Base-by-base conservation (phyloP, 1,284 basidiomycete genomes). In the Acaromyces ingoldii region DNA sequence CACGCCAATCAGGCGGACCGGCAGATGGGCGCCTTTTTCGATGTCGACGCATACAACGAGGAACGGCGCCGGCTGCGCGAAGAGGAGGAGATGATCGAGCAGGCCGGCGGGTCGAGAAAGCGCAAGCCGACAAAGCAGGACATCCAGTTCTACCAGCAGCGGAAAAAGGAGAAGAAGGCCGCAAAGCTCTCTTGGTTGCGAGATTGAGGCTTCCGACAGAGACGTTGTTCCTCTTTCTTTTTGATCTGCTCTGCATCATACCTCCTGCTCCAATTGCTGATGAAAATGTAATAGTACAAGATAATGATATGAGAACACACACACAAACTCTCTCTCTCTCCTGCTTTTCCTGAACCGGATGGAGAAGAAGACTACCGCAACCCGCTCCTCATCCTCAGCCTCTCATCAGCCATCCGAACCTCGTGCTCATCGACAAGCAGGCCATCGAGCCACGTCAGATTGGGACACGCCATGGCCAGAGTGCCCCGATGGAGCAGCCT, bases 391-490 rank as follows among this genome's bases (percentile, higher is more conserved):
- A 17, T 37, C 24, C 36, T 17, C 24, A 73, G 52, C 40, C 63
- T 44, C 30, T 40, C 51, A 29, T 69, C 68, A 15, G 72, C 70
- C 30, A 50, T 38, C 6, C 53, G 51, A 15, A 73, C 60, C 28
- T 73, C 72, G 21, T 53, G 57, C 17, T 70, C 65, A 9, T 41
- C 50, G 22, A 74, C 47, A 29, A 54, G 21, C 26, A 74, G 51
- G 3, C 72, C 72, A 44, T 74, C 72, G 9, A 74, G 49, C 70
- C 71, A 73, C 13, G 49, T 57, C 28, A 74, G 51, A 36, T 64
- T 56, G 1, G 57, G 47, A 47, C 72, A 74, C 9, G 62, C 69
- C 67, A 74, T 72, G 13, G 67, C 70, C 38, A 72, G 53, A 40
- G 69, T 34, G 1, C 72, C 72, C 4, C 72, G 58, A 50, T 74